Evolutionary conservation across 2,329 filamentous ascomycete species (phyloP).

Genomic region (Helminthosporium solani): DNA sequence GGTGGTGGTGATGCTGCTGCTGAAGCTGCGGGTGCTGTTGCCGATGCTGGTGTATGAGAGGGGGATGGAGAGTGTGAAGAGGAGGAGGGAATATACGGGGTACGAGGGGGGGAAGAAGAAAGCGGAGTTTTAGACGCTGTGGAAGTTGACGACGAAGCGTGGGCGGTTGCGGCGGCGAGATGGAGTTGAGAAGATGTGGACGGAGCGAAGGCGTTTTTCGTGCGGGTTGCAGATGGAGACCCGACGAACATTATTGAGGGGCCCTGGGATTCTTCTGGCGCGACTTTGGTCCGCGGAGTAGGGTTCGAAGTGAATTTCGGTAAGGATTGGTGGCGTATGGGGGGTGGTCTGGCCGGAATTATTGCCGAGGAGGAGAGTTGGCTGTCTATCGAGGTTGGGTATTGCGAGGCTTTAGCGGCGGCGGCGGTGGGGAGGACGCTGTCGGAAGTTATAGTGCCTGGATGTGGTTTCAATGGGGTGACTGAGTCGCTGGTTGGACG

Average conservation of each 20-base stretch:
- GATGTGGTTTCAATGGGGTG: conserved; percentile 28
- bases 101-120: not conserved
- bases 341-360: conserved; percentile 46
- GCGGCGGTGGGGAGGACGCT: conserved; percentile 18
- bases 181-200: conserved; percentile 7
- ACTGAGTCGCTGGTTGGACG: conserved; percentile 20
- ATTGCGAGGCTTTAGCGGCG: conserved; percentile 12
- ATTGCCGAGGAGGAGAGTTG: conserved; percentile 20
- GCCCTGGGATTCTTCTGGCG: conserved; percentile 61
- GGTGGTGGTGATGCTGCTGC: conserved; percentile 4
- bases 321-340: conserved; percentile 57
- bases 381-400: conserved; percentile 17
- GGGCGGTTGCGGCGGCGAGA: conserved; percentile 5
- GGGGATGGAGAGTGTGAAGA: not conserved
- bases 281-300: conserved; percentile 68
- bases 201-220: conserved; percentile 19
- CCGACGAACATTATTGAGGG: conserved; percentile 76
- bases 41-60: too few species aligned
- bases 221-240: conserved; percentile 25
- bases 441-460: conserved; percentile 28
- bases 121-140: not conserved
- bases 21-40: conserved; percentile 1
- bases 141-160: too few species aligned
- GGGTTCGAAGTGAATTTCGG: conserved; percentile 71
- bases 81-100: not conserved